These are phyloP conservation scores for Moesziomyces globuligerus DNA, from an alignment of 1,284 basidiomycete genomes.

Conservation along the genomic window DNA sequence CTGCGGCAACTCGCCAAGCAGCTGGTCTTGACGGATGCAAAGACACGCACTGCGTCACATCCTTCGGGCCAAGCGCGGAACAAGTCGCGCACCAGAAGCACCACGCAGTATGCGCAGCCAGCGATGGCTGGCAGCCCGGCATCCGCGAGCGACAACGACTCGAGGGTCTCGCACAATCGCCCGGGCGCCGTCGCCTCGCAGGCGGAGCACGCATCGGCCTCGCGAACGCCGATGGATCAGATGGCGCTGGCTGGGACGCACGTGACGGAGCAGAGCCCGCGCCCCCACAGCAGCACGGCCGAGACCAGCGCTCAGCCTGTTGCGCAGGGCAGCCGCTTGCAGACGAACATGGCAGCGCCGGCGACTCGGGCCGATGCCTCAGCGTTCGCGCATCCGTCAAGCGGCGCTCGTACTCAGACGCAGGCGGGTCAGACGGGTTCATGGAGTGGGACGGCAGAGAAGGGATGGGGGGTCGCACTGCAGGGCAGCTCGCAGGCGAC, in stretches of 20 bases:
- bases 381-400: slow-evolving; percentile 1
- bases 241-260: no score
- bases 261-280: no score
- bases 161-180: not conserved
- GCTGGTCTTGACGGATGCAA: slow-evolving; percentile 45
- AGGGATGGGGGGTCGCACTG: slow-evolving; percentile 10
- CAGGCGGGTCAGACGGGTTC: not conserved
- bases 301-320: no score
- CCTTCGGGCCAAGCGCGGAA: slow-evolving; percentile 7
- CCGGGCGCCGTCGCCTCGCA: not conserved
- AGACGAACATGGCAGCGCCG: slow-evolving; percentile 1
- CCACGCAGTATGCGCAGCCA: slow-evolving; percentile 3
- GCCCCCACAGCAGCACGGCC: no score
- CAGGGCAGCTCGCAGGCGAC: slow-evolving; percentile 8
- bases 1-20: slow-evolving; percentile 47
- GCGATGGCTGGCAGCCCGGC: slow-evolving; percentile 1
- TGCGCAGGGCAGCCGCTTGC: not conserved
- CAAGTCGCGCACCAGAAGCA: slow-evolving; percentile 18
- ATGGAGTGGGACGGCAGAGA: slow-evolving; percentile 3
- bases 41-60: slow-evolving; percentile 19
- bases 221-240: not conserved
- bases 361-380: slow-evolving; percentile 1
- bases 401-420: not conserved
- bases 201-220: slow-evolving; percentile 3
- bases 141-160: slow-evolving; percentile 5